A percentile compares a stretch with the other conserved stretches of the same genome.
These are phyloP conservation scores for Paecilomyces dactylethromorphus DNA, from an alignment of 2,329 filamentous ascomycete species.

Conservation along the genomic window DNA sequence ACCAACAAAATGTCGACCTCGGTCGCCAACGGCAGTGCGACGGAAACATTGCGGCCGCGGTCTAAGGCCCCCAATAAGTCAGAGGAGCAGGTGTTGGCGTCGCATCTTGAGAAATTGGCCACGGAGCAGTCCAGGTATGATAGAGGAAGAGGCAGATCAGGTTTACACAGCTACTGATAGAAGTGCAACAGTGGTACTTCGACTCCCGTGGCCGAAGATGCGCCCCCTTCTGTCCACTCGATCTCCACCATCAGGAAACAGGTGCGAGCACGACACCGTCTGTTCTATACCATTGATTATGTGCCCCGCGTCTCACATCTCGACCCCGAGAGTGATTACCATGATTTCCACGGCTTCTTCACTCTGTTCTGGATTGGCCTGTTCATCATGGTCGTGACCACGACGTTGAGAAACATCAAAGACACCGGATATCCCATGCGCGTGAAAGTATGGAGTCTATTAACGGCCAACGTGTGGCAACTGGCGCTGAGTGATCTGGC, in stretches of 20 bases:
- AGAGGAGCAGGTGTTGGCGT: slow-evolving; percentile 16
- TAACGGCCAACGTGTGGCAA: slow-evolving; percentile 84
- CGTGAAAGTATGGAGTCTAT: slow-evolving; percentile 79
- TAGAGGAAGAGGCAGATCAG: neutral
- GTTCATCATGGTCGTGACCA: slow-evolving; percentile 93
- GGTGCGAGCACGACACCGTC: slow-evolving; percentile 69
- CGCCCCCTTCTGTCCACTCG: slow-evolving; percentile 83
- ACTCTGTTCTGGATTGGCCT: slow-evolving; percentile 96
- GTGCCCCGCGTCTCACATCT: slow-evolving; percentile 89
- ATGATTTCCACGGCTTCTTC: slow-evolving; percentile 95
- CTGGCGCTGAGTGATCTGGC: slow-evolving; percentile 73
- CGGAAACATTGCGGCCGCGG: slow-evolving; percentile 25
- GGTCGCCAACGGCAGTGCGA: slow-evolving; percentile 17
- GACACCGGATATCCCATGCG: slow-evolving; percentile 84
- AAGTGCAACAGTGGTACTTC: slow-evolving; percentile 60
- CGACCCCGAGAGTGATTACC: slow-evolving; percentile 83
- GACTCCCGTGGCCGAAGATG: slow-evolving; percentile 79
- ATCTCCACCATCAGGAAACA: slow-evolving; percentile 81
- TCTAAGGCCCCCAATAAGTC: slow-evolving; percentile 21
- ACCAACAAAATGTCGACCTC: slow-evolving; percentile 22
- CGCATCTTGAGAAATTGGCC: slow-evolving; percentile 21
- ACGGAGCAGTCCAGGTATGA: slow-evolving; percentile 29
- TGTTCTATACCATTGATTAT: slow-evolving; percentile 93
- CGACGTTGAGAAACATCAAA: slow-evolving; percentile 86
- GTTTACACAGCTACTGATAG: neutral